Conservation (phyloP, 179 eudicot genomes). For the Silene vulgaris region DNA sequence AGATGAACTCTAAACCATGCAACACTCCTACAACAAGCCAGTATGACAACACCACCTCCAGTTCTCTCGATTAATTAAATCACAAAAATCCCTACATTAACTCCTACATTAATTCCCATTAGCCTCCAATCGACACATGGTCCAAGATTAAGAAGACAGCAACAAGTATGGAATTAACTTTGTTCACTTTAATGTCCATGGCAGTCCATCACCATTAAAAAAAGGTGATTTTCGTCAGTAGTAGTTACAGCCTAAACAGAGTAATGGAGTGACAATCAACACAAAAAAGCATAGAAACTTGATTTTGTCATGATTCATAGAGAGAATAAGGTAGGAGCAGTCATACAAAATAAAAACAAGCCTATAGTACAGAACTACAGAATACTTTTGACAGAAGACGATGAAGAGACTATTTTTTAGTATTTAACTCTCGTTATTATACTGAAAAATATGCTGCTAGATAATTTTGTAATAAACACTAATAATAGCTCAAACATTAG, state of each 20-base stretch:
- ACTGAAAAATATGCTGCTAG: slow-evolving; percentile 6
- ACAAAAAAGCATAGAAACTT: neutral
- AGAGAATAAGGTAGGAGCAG: neutral
- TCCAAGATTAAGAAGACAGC: neutral
- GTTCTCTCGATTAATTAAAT: neutral
- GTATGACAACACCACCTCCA: neutral
- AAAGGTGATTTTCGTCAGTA: neutral
- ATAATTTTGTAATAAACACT: neutral
- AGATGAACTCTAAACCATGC: neutral
- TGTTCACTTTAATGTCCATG: neutral
- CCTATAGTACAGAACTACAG: neutral
- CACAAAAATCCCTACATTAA: neutral
- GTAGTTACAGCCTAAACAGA: neutral
- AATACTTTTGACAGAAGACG: neutral
- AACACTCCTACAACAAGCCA: neutral
- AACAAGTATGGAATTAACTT: neutral
- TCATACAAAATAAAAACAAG: neutral
- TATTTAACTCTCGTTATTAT: neutral
- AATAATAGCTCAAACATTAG: slow-evolving; percentile 6
- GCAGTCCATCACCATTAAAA: neutral
- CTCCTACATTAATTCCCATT: neutral
- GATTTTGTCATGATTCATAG: neutral
- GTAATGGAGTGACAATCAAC: neutral
- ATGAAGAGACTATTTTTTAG: neutral
- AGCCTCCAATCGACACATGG: neutral